Evolutionary conservation across 225 moss, liverwort and hornwort genomes (phyloP).

Genomic region (Takakia lepidozioides): DNA sequence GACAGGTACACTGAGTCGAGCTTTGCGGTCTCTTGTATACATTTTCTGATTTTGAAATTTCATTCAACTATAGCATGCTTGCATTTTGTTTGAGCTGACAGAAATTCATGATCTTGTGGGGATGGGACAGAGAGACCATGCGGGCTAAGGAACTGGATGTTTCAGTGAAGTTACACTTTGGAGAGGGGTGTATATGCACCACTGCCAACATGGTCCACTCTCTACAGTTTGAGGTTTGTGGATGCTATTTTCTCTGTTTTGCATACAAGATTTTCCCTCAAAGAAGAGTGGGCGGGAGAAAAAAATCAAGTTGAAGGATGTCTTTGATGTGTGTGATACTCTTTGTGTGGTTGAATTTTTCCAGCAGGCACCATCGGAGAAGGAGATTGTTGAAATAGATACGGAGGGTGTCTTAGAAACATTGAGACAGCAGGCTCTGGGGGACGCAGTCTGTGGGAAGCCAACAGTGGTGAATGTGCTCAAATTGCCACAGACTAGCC

Average conservation of each 20-base stretch:
- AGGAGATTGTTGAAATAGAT: conserved; percentile 29
- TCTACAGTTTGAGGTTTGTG: conserved; percentile 54
- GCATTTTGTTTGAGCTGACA: too few relatives aligned
- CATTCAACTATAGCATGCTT: too few relatives aligned
- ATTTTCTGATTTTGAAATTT: too few relatives aligned
- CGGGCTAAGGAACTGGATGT: conserved; percentile 61
- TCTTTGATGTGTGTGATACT: too few relatives aligned
- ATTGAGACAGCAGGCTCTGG: conserved; percentile 41
- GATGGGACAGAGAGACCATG: conserved; percentile 53
- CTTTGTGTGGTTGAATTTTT: conserved; percentile 3
- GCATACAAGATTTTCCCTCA: too few relatives aligned
- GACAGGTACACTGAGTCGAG: neutral
- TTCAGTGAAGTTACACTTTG: conserved; percentile 56
- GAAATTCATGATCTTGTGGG: neutral
- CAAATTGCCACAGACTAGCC: conserved; percentile 44
- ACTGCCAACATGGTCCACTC: conserved; percentile 51
- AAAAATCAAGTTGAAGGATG: too few relatives aligned
- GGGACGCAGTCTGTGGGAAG: conserved; percentile 32
- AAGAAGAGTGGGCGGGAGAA: too few relatives aligned
- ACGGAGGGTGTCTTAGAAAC: conserved; percentile 37
- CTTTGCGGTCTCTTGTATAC: too few relatives aligned
- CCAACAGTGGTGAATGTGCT: conserved; percentile 33
- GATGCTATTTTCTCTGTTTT: neutral
- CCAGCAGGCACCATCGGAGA: conserved; percentile 29
- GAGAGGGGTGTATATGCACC: conserved; percentile 62